Conservation (phyloP, 805 yeast genomes). For the Metschnikowia koreensis region DNA sequence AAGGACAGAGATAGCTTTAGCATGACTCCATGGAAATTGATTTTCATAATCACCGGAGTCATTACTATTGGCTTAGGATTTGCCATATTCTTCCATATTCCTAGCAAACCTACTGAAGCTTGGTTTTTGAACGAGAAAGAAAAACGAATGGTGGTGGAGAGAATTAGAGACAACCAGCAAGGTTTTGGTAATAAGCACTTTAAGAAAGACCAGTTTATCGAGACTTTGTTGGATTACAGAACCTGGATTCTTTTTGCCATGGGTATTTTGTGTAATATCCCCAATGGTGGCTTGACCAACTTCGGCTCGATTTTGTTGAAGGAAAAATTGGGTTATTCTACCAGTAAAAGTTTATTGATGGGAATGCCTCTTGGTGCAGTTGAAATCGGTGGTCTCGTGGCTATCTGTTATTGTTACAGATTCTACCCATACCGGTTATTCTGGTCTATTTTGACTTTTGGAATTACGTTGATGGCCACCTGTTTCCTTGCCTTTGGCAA, state of each 20-base stretch:
- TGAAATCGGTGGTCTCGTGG: conserved; percentile 38
- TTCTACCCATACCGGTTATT: conserved; percentile 31
- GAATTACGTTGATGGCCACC: conserved; percentile 23
- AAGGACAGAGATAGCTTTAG: conserved; percentile 37
- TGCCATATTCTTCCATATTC: conserved; percentile 32
- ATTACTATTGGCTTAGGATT: conserved; percentile 23
- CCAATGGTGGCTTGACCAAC: conserved; percentile 55
- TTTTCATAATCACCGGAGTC: conserved; percentile 33
- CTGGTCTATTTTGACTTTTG: conserved; percentile 24
- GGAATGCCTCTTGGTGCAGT: conserved; percentile 49
- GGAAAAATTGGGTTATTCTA: conserved; percentile 38
- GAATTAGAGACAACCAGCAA: conserved; percentile 32
- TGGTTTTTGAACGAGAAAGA: conserved; percentile 34
- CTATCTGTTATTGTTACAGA: conserved; percentile 26
- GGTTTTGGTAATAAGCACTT: conserved; percentile 42
- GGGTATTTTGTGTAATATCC: conserved; percentile 28
- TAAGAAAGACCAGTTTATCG: conserved; percentile 37
- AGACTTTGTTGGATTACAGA: conserved; percentile 34
- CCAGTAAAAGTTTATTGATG: conserved; percentile 41
- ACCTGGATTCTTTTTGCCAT: conserved; percentile 27
- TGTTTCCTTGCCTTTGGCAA: conserved; percentile 46
- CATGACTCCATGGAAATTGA: conserved; percentile 40
- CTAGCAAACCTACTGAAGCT: conserved; percentile 30
- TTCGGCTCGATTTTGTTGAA: conserved; percentile 46
- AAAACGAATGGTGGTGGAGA: conserved; percentile 20